Evolutionary conservation across 805 yeast species (phyloP), one percentile per base, ranked within the genome.

Genomic region (Lipomyces orientalis): DNA sequence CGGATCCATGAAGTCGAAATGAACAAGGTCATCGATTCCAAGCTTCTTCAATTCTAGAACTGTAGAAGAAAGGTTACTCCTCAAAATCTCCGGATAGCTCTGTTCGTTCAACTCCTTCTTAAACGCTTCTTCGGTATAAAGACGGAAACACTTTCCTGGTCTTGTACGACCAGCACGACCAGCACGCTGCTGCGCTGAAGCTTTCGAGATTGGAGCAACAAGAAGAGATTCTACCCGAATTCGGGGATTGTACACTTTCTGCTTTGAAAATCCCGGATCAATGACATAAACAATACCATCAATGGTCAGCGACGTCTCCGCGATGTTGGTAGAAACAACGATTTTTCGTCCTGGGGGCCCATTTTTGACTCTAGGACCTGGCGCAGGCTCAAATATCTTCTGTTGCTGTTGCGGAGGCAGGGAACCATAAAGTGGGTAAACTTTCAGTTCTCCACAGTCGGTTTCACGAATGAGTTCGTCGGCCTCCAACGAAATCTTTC

Each of bases 81-180:
- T 84, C 77, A 95, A 83, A 78, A 94, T 93, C 80, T 94, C 99
- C 1, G 99, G 99, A 76, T 94, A 91, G 75, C 96, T 90, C 78
- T 96, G 98, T 76, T 94, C 97, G 70, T 92, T 90, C 75, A 94
- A 84, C 78, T 95, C 98, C 77, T 91, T 90, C 76, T 92, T 88
- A 83, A 92, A 94, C 1, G 98, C 98, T 75, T 93, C 98, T 78
- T 95, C 98, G 0, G 99, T 95, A 81, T 94, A 94, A 64, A 94
- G 83, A 76, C 99, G 85, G 86, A 94, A 94, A 80, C 98, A 94
- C 79, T 95, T 94, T 77, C 99, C 99, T 16, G 98, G 97, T 76
- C 97, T 87, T 6, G 98, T 94, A 87, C 99, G 94, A 82, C 99
- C 99, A 64, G 99, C 99, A 86, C 99, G 91, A 86, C 99, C 99